Evolutionary conservation across 1,284 basidiomycete genomes (phyloP), one percentile per base, ranked within the genome.

Genomic region (Jaminaea rosea): DNA sequence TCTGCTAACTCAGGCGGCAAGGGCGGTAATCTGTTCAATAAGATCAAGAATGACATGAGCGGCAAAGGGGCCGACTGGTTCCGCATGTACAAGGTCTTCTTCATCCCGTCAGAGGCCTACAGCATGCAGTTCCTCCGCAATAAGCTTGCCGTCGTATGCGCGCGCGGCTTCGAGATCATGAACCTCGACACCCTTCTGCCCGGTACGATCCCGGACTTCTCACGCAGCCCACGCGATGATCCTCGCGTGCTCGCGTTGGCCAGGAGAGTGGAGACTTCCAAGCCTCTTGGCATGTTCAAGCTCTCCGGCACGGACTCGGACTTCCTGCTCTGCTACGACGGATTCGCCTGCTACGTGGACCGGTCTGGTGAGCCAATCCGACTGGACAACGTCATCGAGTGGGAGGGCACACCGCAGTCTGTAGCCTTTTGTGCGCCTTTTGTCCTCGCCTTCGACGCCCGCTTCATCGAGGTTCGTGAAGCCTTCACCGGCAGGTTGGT

Each of bases 91-190:
- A 83, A 86, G 73, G 34, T 36, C 72, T 96, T 96, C 77, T 89
- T 88, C 79, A 78, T 94, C 44, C 86, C 88, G 0, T 88, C 85
- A 0, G 90, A 93, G 67, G 87, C 89, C 0, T 86, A 83, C 58
- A 86, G 87, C 63, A 79, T 96, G 46, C 84, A 91, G 63, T 97
- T 96, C 78, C 79, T 94, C 55, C 88, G 88, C 72, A 84, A 86
- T 26, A 88, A 85, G 76, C 84, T 98, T 54, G 89, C 88, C 4
- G 86, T 98, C 52, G 81, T 93, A 27, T 92, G 90, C 63, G 82
- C 86, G 2, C 90, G 87, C 67, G 90, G 88, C n/a, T 93, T 96
- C 66, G 68, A 74, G 76, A 93, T 96, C 65, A 94, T 96, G 87
- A 87, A 94, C 72, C 79, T 97, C 28, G 75, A 75, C 47, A 59